Base-by-base conservation (phyloP, 176 grass and related monocot species). In the Bonia amplexicaulis region DNA sequence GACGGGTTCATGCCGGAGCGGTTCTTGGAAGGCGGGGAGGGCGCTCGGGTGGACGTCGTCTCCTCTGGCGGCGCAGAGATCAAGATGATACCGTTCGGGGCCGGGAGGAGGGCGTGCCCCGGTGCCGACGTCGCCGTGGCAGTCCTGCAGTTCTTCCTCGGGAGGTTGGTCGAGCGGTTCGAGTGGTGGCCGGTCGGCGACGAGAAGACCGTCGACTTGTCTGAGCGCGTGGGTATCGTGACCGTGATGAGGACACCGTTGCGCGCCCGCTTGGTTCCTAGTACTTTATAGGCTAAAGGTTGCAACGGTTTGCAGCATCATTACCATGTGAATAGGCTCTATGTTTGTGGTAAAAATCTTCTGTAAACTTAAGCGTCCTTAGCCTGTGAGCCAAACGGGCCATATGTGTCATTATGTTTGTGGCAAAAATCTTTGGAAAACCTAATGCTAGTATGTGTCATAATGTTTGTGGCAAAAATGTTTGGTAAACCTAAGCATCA, bases 81-180 rank as follows among this genome's bases (percentile, higher is more conserved):
- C n/a, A 87, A 20, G 60, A 87, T 87, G 78, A 81, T 76, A 39
- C 78, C 70, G 1, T 87, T 87, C 27, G 70, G 85, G 0, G 27
- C 70, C 1, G 70, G 78, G 7, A 23, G 78, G 48, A 66, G 85
- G 14, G 78, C 61, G 8, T 87, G 85, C 78, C 85, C 78, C 1
- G 69, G 85, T 6, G 26, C 70, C 0, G 13, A 2, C 0, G 13
- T 59, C 60, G 49, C 78, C 6, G 0, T 87, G 13, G 48, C 22
- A 13, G 78, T 39, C 1, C 4, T 82, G 47, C 63, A 82, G 10
- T 45, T 40, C 12, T 87, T 82, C 40, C 14, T 68, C 2, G 39
- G 74, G 6, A 23, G 8, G 16, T 0, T 82, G 48, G 9, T 82
- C 37, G 12, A 5, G 14, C 51, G 14, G 17, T 87, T 87, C 14